A percentile compares a stretch with the other conserved stretches of the same genome.
These are phyloP conservation scores for Candida oleophila DNA, from an alignment of 805 yeast species.

Conservation along the genomic window DNA sequence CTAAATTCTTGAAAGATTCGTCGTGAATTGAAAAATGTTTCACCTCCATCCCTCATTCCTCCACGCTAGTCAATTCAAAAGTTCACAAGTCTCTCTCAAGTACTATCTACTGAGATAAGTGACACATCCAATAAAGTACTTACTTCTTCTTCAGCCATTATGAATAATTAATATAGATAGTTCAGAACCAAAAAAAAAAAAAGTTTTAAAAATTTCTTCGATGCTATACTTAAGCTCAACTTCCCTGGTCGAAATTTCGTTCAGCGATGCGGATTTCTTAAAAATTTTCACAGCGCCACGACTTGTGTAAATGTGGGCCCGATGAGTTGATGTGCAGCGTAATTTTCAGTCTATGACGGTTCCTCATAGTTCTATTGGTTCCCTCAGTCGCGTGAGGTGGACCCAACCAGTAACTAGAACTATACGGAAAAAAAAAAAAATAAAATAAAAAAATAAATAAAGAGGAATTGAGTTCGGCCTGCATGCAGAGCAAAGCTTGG, in stretches of 20 bases:
- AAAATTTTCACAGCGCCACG: conserved; percentile 5
- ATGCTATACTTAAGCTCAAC: conserved; percentile 5
- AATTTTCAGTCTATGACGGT: conserved; percentile 10
- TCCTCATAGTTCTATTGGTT: conserved; percentile 8
- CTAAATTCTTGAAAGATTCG: not conserved
- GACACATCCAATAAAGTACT: conserved; percentile 17
- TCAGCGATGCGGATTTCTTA: conserved; percentile 9
- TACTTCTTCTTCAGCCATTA: conserved; percentile 45
- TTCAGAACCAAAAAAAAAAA: conserved; percentile 15
- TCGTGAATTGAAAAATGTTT: not conserved
- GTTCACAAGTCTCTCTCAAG: not conserved
- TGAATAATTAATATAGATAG: conserved; percentile 15
- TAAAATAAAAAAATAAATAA: too few species aligned
- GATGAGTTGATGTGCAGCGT: conserved; percentile 3
- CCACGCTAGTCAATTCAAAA: not conserved
- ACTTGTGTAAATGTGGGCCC: conserved; percentile 2
- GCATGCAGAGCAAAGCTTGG: too few species aligned
- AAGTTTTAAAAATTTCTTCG: conserved; percentile 18
- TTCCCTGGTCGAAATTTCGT: conserved; percentile 5
- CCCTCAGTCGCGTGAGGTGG: conserved; percentile 3
- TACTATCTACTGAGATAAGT: not conserved
- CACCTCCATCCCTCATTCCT: not conserved
- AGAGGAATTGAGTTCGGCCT: too few species aligned
- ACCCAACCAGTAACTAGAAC: not conserved
- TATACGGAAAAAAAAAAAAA: too few species aligned